These are phyloP conservation scores for Termitomyces sp. DNA, from an alignment of 768 basidiomycete species.

Conservation along the genomic window DNA sequence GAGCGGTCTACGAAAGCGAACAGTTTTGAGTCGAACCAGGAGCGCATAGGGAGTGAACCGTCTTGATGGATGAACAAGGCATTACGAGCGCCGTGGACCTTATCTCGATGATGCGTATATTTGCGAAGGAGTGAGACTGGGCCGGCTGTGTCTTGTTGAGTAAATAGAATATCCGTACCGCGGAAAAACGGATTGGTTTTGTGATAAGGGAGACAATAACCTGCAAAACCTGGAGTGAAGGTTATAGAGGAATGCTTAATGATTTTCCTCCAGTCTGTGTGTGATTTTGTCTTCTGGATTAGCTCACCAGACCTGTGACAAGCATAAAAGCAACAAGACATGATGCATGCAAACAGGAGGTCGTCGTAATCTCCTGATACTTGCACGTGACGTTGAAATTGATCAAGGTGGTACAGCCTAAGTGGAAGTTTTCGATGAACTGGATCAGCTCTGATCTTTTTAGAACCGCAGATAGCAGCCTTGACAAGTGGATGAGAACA, in stretches of 20 bases:
- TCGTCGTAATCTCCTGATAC: not conserved
- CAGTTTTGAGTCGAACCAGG: constrained; percentile 19
- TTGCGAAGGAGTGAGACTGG: constrained; percentile 11
- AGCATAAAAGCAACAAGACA: constrained; percentile 20
- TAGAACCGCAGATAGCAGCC: constrained; percentile 15
- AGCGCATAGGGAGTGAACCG: constrained; percentile 14
- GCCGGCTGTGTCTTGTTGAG: constrained; percentile 13
- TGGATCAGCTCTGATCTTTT: constrained; percentile 5
- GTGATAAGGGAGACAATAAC: constrained; percentile 24
- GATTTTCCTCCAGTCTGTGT: constrained; percentile 22
- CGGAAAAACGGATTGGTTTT: constrained; percentile 23
- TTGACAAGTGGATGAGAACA: constrained; percentile 14
- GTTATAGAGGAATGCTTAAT: constrained; percentile 16
- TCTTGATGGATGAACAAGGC: constrained; percentile 17
- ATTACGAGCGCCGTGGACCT: constrained; percentile 4
- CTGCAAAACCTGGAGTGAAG: constrained; percentile 1
- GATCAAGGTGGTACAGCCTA: constrained; percentile 7
- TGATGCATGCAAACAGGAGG: constrained; percentile 16
- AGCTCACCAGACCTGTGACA: constrained; percentile 15
- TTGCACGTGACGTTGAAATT: constrained; percentile 3
- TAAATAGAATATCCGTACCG: constrained; percentile 19
- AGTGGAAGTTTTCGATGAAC: not conserved
- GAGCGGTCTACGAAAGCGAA: constrained; percentile 2
- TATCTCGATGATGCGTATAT: constrained; percentile 13
- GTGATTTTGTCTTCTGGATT: constrained; percentile 15